Evolutionary conservation across 495 filamentous ascomycete genomes (phyloP), one percentile per base, ranked within the genome.

Genomic region (Evansstolkia leycettana): DNA sequence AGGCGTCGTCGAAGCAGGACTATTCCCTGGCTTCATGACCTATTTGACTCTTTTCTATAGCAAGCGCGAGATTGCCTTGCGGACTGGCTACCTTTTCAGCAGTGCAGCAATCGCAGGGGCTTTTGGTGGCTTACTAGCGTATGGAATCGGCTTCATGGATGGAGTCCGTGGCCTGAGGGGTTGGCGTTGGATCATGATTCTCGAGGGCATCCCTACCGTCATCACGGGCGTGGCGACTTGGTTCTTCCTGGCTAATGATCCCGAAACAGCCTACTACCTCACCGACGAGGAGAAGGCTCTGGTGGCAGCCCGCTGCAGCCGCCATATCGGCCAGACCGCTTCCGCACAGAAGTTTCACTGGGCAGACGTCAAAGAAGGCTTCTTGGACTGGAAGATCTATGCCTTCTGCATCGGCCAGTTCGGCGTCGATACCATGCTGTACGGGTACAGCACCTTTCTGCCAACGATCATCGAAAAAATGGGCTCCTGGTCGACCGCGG

Each of bases 11-110:
- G 73, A 78, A 45, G 70, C 65, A 8, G 72, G 72, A 1, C 52
- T 67, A 4, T 69, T 69, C 29, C 65, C 65, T 0, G 75, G 76
- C 1, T 55, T 80, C 15, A 69, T 72, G 34, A 60, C 76, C n/a
- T 82, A 82, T 41, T 61, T 87, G 12, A 83, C 76, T 1, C 69
- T 84, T 34, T 84, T 85, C 56, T 87, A 86, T 49, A 76, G 70
- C 30, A 79, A 80, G 41, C 66, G 69, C 6, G 81, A 87, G 45
- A 70, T 85, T 14, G 82, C 81, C 6, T 61, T 85, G 20, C 72
- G 84, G 17, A 76, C 84, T 3, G 75, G 77, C 0, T 84, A 84
- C 46, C 65, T 88, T 3, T 88, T 88, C 51, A 78, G 81, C 35
- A 80, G 70, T 28, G 73, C 84, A 2, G 82, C 84, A 1, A 62